phyloP scores from a whole-genome alignment of 164 flowering plant species.

The Brasenia schreberi region DNA sequence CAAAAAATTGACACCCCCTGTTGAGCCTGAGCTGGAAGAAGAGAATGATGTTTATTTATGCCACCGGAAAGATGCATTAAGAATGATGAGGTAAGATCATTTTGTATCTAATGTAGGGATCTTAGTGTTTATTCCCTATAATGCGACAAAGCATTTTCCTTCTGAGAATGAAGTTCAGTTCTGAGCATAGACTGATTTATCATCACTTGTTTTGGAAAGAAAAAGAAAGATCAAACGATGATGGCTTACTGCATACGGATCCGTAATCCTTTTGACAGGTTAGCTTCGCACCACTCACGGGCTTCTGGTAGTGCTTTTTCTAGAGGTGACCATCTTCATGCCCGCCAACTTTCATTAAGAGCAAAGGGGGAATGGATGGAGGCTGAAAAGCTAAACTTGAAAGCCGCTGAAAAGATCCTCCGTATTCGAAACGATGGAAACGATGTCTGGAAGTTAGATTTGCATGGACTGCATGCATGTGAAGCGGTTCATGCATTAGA shows the following conservation, averaged over 20 bases:
- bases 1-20: constrained; percentile 21
- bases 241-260: not conserved
- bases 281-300: constrained; percentile 67
- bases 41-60: constrained; percentile 73
- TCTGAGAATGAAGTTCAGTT: not conserved
- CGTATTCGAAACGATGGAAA: constrained; percentile 37
- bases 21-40: constrained; percentile 86
- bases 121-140: too few relatives aligned
- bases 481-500: constrained; percentile 71
- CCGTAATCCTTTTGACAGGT: constrained; percentile 24
- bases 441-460: constrained; percentile 71
- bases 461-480: constrained; percentile 90
- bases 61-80: constrained; percentile 73
- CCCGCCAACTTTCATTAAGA: constrained; percentile 47
- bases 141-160: not conserved
- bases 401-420: constrained; percentile 74
- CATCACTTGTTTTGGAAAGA: too few relatives aligned
- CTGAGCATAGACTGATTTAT: not conserved
- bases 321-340: constrained; percentile 66
- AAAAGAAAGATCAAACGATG: too few relatives aligned
- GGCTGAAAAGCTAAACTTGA: constrained; percentile 47
- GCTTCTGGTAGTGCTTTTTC: constrained; percentile 63
- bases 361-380: constrained; percentile 53
- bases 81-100: constrained; percentile 49
- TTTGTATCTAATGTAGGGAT: not conserved